These are phyloP conservation scores for Geotrichum carabidarum DNA, from an alignment of 1,139 yeast species.

Conservation along the genomic window DNA sequence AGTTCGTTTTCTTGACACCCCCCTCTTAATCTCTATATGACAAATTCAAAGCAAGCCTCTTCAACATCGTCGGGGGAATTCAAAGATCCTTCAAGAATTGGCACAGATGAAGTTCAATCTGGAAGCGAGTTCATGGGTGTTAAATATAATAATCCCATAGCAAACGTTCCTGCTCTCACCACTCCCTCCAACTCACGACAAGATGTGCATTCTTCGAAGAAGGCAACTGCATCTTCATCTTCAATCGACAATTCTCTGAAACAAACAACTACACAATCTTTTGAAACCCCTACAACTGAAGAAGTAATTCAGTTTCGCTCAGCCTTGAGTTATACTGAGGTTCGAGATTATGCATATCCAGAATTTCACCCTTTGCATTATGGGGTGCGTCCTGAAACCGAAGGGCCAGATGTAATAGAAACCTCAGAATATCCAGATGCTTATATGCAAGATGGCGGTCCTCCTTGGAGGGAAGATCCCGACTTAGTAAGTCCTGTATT, in stretches of 20 bases:
- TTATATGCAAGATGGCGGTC: conserved; percentile 29
- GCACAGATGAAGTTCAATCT: neutral
- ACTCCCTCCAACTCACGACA: too few species aligned
- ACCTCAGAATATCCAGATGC: conserved; percentile 8
- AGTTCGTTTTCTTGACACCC: too few species aligned
- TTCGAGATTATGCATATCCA: conserved; percentile 76
- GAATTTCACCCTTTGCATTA: conserved; percentile 59
- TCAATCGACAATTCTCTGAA: neutral
- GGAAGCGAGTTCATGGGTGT: conserved; percentile 3
- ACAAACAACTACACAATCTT: too few species aligned
- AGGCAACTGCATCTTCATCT: too few species aligned
- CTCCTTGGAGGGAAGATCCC: conserved; percentile 36
- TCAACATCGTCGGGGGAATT: too few species aligned
- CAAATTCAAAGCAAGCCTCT: too few species aligned
- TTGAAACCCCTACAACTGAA: conserved; percentile 7
- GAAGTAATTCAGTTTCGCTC: conserved; percentile 31
- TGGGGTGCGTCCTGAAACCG: conserved; percentile 40
- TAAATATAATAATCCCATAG: neutral
- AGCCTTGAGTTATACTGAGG: conserved; percentile 42
- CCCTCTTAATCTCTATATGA: too few species aligned
- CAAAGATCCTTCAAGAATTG: too few species aligned
- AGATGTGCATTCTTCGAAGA: too few species aligned
- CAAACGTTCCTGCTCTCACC: neutral
- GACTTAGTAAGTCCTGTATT: conserved; percentile 29
- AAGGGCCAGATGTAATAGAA: neutral